Conservation (phyloP, 2,329 filamentous ascomycete species). For the Aphanocladium album region DNA sequence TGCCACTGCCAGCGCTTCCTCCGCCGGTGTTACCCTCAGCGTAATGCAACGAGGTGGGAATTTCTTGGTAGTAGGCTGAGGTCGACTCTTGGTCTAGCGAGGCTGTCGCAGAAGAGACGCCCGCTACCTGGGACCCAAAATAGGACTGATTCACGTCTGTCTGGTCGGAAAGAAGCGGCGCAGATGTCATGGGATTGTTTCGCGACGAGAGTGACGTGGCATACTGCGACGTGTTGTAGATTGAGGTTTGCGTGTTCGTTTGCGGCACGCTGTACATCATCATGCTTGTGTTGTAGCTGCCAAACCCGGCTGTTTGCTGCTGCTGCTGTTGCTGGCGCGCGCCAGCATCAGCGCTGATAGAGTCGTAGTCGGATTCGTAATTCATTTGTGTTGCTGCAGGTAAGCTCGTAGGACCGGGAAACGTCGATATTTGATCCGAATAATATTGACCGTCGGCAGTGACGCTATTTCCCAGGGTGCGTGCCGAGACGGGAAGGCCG, state of each 20-base stretch:
- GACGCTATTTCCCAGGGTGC: slow-evolving; percentile 49
- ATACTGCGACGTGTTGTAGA: slow-evolving; percentile 67
- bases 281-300: slow-evolving; percentile 56
- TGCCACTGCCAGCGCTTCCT: neutral
- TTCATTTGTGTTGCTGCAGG: slow-evolving; percentile 43
- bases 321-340: slow-evolving; percentile 42
- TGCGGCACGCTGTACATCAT: slow-evolving; percentile 78
- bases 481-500: slow-evolving; percentile 41
- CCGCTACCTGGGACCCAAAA: neutral
- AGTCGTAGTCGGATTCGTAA: slow-evolving; percentile 62
- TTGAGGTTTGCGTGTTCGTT: slow-evolving; percentile 53
- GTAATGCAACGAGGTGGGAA: slow-evolving; percentile 1
- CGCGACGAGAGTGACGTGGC: neutral
- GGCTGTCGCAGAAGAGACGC: neutral
- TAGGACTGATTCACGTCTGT: neutral
- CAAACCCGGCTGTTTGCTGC: slow-evolving; percentile 46
- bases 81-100: neutral
- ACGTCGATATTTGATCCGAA: slow-evolving; percentile 47
- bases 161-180: neutral
- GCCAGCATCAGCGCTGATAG: slow-evolving; percentile 33
- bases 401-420: slow-evolving; percentile 50
- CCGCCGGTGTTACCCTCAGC: neutral
- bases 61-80: slow-evolving; percentile 52
- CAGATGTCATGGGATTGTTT: neutral
- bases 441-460: slow-evolving; percentile 57